phyloP scores from a whole-genome alignment of 345 rosid genomes.

The Eucalyptus tenuipes region DNA sequence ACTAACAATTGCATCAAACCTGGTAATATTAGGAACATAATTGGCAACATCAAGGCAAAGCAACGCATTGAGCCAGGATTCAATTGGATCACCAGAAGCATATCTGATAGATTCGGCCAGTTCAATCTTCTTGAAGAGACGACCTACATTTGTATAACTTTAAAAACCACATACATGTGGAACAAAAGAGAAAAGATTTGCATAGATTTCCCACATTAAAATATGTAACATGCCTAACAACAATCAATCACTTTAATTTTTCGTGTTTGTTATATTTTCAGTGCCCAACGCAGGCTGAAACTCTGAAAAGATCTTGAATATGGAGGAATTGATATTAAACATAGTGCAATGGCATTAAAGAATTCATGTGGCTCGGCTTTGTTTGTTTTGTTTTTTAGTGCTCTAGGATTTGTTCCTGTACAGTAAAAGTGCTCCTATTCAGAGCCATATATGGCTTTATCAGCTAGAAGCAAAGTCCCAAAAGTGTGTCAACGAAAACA shows the following conservation, averaged over 20 bases:
- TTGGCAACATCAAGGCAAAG: slow-evolving; percentile 88
- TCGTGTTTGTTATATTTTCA: neutral
- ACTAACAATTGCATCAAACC: slow-evolving; percentile 20
- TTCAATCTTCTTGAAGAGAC: slow-evolving; percentile 83
- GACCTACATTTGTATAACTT: slow-evolving; percentile 34
- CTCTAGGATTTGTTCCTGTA: neutral
- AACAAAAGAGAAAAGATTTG: neutral
- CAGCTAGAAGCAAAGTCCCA: neutral
- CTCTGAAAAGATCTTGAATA: neutral
- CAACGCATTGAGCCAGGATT: slow-evolving; percentile 83
- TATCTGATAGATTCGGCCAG: slow-evolving; percentile 92
- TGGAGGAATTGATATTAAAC: neutral
- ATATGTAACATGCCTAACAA: neutral
- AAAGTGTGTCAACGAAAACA: neutral
- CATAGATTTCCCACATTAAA: neutral
- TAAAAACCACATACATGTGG: neutral
- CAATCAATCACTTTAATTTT: neutral
- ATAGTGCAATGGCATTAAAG: neutral
- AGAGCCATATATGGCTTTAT: neutral
- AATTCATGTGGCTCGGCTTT: neutral
- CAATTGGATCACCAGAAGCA: slow-evolving; percentile 88
- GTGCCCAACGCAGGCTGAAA: neutral
- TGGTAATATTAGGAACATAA: slow-evolving; percentile 52
- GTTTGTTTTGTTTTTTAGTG: neutral
- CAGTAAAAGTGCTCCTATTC: neutral